Conservation (phyloP, 1,284 basidiomycete genomes). For the Austroboletus niveus region DNA sequence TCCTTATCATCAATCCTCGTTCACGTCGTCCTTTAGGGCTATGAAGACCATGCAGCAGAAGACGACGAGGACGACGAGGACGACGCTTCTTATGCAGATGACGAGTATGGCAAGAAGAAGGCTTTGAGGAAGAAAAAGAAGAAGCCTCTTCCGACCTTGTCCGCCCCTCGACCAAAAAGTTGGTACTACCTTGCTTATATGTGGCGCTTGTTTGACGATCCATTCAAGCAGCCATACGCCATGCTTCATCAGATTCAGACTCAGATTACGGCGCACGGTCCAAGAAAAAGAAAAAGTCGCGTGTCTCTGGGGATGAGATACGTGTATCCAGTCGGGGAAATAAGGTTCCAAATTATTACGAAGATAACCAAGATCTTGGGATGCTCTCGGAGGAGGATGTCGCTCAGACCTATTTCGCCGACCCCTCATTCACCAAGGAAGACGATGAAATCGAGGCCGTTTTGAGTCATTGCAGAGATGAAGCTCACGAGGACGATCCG, state of each 20-base stretch:
- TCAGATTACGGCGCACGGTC: constrained; percentile 86
- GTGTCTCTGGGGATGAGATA: constrained; percentile 59
- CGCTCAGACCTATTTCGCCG: constrained; percentile 51
- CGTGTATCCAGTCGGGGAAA: constrained; percentile 80
- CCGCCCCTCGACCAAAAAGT: constrained; percentile 60
- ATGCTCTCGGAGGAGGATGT: constrained; percentile 68
- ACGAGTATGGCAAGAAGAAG: constrained; percentile 72
- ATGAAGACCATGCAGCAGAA: constrained; percentile 59
- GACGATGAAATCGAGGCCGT: constrained; percentile 91
- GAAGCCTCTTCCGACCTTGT: constrained; percentile 39
- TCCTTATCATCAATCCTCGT: constrained; percentile 22
- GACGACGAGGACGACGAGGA: constrained; percentile 55
- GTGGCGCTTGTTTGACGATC: constrained; percentile 32
- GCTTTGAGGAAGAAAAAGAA: constrained; percentile 65
- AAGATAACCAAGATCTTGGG: constrained; percentile 80
- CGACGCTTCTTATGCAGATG: constrained; percentile 75
- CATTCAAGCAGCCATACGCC: constrained; percentile 44
- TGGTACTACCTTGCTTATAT: constrained; percentile 14
- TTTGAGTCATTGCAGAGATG: constrained; percentile 78
- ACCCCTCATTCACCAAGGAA: constrained; percentile 57
- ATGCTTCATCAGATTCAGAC: constrained; percentile 67
- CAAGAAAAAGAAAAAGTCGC: constrained; percentile 81
- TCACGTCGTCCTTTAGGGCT: constrained; percentile 49
- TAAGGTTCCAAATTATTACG: constrained; percentile 83
- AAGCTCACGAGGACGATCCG: constrained; percentile 70